phyloP scores from a whole-genome alignment of 148 eudicot species.

The Fagopyrum tataricum region DNA sequence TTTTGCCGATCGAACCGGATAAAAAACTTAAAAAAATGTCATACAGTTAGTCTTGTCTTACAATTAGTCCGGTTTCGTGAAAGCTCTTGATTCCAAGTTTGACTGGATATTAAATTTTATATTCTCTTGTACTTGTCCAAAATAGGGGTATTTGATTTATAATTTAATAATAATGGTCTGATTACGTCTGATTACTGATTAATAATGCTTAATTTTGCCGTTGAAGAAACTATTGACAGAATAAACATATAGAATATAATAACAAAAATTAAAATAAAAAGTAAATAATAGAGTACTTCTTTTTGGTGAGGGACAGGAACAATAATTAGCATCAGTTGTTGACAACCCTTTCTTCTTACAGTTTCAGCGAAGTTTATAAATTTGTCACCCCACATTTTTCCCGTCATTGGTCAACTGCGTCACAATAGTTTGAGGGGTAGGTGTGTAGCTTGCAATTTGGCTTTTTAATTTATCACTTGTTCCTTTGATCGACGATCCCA shows the following conservation, averaged over 20 bases:
- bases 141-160: too few relatives aligned
- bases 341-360: conserved; percentile 4
- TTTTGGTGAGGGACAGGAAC: background rate
- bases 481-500: background rate
- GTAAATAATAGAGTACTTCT: background rate
- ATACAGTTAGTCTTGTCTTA: too few relatives aligned
- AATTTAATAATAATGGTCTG: too few relatives aligned
- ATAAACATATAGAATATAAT: background rate
- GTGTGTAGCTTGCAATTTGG: background rate
- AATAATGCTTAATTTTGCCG: too few relatives aligned
- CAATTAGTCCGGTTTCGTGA: too few relatives aligned
- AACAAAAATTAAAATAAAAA: background rate
- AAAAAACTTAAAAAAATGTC: too few relatives aligned
- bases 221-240: too few relatives aligned
- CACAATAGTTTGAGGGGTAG: background rate
- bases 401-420: background rate
- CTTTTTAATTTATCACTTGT: background rate
- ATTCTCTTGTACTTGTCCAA: too few relatives aligned
- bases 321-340: conserved; percentile 7
- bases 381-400: background rate
- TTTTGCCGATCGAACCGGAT: too few relatives aligned
- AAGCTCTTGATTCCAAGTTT: too few relatives aligned
- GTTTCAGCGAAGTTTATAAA: background rate
- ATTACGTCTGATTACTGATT: too few relatives aligned
- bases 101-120: too few relatives aligned